A percentile compares a stretch with the other conserved stretches of the same genome.
phyloP scores from a whole-genome alignment of 2,329 filamentous ascomycete genomes.

The Trichophyton benhamiae region DNA sequence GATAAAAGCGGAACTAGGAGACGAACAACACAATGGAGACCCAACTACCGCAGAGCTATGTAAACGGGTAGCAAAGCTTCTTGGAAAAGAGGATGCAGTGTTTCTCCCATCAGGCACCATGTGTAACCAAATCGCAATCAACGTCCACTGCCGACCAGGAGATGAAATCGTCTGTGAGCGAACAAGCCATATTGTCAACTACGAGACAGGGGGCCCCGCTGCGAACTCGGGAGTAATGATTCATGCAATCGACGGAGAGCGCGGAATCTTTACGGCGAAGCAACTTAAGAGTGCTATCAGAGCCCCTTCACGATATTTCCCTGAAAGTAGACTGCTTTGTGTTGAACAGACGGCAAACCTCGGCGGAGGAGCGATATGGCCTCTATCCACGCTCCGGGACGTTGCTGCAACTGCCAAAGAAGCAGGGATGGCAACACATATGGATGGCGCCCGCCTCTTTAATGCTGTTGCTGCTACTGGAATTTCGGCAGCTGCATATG shows the following conservation, averaged over 20 bases:
- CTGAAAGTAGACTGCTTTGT: conserved; percentile 20
- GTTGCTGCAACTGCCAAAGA: conserved; percentile 54
- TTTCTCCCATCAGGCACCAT: conserved; percentile 18
- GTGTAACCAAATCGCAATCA: conserved; percentile 17
- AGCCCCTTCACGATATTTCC: conserved; percentile 5
- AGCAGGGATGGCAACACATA: conserved; percentile 52
- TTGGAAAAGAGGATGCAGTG: conserved; percentile 13
- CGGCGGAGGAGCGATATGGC: conserved; percentile 63
- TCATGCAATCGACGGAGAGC: background rate
- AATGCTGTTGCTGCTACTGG: conserved; percentile 58
- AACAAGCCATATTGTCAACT: conserved; percentile 12
- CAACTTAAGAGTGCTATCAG: background rate
- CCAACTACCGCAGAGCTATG: conserved; percentile 13
- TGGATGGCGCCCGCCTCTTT: conserved; percentile 65
- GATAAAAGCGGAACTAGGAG: conserved; percentile 11
- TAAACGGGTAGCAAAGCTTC: conserved; percentile 12
- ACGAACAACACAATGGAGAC: conserved; percentile 17
- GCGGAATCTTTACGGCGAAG: background rate
- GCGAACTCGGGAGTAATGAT: conserved; percentile 41
- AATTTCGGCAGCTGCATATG: conserved; percentile 51
- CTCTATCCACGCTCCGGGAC: conserved; percentile 51
- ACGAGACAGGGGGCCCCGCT: conserved; percentile 11
- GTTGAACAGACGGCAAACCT: conserved; percentile 56
- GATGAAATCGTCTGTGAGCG: conserved; percentile 14
- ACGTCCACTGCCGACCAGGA: conserved; percentile 10